phyloP scores from a whole-genome alignment of 345 rosid genomes.

The Mercurialis annua region DNA sequence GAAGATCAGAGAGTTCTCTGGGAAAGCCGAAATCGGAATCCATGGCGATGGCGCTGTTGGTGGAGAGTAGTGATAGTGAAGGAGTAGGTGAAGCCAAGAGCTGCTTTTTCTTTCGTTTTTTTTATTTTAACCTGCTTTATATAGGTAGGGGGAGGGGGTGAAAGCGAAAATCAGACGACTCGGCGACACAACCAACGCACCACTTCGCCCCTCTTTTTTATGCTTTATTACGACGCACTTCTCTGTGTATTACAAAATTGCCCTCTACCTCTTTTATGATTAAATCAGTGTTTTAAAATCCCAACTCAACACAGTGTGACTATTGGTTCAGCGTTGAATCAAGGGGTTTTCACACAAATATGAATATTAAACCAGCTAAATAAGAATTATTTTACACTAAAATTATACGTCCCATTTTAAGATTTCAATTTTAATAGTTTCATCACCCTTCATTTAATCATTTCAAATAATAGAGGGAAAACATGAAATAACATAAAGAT shows the following conservation, averaged over 20 bases:
- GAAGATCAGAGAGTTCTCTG: conserved; percentile 87
- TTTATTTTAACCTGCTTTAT: not conserved
- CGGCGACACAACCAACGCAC: conserved; percentile 23
- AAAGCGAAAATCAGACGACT: not conserved
- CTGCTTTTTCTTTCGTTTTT: no score
- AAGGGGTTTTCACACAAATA: no score
- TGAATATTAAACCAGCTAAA: no score
- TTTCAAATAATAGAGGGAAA: no score
- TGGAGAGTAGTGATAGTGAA: not conserved
- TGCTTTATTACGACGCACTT: conserved; percentile 10
- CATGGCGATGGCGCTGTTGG: conserved; percentile 34
- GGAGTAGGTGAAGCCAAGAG: not conserved
- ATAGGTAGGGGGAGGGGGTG: conserved; percentile 8
- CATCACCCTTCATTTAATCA: no score
- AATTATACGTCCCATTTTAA: no score
- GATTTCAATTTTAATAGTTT: no score
- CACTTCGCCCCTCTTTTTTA: not conserved
- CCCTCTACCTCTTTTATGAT: conserved; percentile 2
- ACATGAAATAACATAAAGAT: no score
- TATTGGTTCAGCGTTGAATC: no score
- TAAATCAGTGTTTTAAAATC: not conserved
- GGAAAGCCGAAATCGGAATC: conserved; percentile 96
- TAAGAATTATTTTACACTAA: no score
- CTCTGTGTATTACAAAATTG: not conserved
- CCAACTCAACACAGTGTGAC: not conserved